Percentiles rank a stretch among this genome's conserved stretches.
phyloP scores from a whole-genome alignment of 768 basidiomycete species.

The Panus rudis region DNA sequence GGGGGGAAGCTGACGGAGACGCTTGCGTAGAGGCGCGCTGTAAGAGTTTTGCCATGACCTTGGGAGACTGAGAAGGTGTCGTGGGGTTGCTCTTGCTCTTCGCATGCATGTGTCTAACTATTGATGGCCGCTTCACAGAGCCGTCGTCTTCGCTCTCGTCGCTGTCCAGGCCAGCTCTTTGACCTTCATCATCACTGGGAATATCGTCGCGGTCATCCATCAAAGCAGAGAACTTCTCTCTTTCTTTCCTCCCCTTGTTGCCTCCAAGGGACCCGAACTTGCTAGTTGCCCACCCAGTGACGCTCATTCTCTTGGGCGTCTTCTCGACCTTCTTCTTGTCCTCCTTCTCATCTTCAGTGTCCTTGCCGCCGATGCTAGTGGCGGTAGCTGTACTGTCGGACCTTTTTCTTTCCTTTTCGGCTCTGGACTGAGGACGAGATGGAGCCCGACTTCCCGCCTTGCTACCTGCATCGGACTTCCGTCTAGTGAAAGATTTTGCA shows the following conservation, averaged over 20 bases:
- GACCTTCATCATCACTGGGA: too few species aligned
- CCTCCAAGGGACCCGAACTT: slow-evolving; percentile 52
- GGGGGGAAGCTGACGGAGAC: not conserved
- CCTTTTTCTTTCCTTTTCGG: slow-evolving; percentile 48
- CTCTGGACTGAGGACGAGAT: slow-evolving; percentile 44
- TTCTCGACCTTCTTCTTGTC: slow-evolving; percentile 33
- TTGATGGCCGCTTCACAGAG: too few species aligned
- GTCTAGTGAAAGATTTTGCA: slow-evolving; percentile 23
- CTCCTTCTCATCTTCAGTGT: slow-evolving; percentile 27
- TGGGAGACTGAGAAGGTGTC: slow-evolving; percentile 16
- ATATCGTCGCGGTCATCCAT: slow-evolving; percentile 41
- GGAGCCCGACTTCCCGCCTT: slow-evolving; percentile 21
- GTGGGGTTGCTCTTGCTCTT: slow-evolving; percentile 12
- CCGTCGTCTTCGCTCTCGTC: slow-evolving; percentile 19
- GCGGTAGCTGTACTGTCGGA: slow-evolving; percentile 46
- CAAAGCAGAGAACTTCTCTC: slow-evolving; percentile 50
- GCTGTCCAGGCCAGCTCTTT: slow-evolving; percentile 20
- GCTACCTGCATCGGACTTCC: slow-evolving; percentile 37
- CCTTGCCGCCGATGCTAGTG: slow-evolving; percentile 30
- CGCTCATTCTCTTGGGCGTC: slow-evolving; percentile 30
- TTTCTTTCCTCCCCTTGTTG: slow-evolving; percentile 49
- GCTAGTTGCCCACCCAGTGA: slow-evolving; percentile 62
- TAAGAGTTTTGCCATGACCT: slow-evolving; percentile 32
- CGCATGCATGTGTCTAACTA: too few species aligned
- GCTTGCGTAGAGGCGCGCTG: slow-evolving; percentile 45